Conservation (phyloP, 208 protist genomes). For the Phytomonas francai region DNA sequence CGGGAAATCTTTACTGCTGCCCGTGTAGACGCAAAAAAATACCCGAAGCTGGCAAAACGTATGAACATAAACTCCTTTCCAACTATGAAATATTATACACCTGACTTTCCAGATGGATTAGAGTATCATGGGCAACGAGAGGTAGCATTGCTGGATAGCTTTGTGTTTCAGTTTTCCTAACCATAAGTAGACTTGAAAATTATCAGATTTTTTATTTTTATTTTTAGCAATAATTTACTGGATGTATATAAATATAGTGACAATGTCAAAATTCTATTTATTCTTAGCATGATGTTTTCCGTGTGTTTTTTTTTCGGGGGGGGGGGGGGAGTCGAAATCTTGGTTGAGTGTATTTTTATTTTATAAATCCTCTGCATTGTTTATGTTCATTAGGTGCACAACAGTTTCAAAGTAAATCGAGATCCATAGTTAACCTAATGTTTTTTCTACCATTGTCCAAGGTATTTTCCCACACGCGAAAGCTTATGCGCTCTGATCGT, state of each 20-base stretch:
- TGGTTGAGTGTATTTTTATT: conserved; percentile 4
- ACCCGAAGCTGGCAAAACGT: conserved; percentile 26
- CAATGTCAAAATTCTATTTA: neutral
- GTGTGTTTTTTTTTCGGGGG: no score
- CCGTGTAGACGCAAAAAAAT: conserved; percentile 58
- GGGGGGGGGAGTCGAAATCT: no score
- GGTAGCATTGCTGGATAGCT: conserved; percentile 53
- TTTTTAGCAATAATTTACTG: conserved; percentile 8
- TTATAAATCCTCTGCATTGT: conserved; percentile 8
- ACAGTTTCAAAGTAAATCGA: conserved; percentile 12
- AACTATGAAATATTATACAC: conserved; percentile 62
- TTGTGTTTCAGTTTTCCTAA: conserved; percentile 77
- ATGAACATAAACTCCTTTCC: conserved; percentile 49
- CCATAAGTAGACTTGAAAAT: neutral
- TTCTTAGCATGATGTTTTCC: neutral
- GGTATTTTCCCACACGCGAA: neutral
- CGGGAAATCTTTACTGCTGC: conserved; percentile 52
- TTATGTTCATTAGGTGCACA: neutral
- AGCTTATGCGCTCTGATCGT: neutral
- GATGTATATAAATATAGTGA: conserved; percentile 18
- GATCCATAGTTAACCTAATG: neutral
- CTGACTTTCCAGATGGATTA: conserved; percentile 39
- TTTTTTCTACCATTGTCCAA: conserved; percentile 1
- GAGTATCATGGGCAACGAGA: conserved; percentile 44
- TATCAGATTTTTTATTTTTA: conserved; percentile 12